Evolutionary conservation across 2,329 filamentous ascomycete species (phyloP).

Genomic region (Pyricularia sp.): DNA sequence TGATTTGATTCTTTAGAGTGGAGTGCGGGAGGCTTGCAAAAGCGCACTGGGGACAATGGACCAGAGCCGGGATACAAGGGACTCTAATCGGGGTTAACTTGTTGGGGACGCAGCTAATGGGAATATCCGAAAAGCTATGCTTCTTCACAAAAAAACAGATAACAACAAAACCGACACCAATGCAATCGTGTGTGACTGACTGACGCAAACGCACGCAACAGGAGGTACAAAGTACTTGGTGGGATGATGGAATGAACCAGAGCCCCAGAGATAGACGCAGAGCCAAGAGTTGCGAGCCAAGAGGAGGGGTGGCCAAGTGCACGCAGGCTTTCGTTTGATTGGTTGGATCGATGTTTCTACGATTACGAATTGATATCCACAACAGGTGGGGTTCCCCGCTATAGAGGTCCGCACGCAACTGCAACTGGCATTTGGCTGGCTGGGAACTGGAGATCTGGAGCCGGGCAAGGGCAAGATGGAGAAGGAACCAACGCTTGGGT

Average conservation of each 20-base stretch:
- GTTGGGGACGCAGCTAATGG: background rate
- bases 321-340: background rate
- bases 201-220: background rate
- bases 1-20: background rate
- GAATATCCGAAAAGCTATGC: background rate
- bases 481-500: background rate
- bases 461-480: background rate
- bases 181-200: background rate
- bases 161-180: background rate
- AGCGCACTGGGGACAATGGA: background rate
- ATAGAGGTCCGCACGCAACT: background rate
- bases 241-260: background rate
- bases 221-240: background rate
- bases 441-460: background rate
- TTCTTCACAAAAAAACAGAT: background rate
- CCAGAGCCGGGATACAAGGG: background rate
- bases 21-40: background rate
- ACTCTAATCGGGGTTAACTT: background rate
- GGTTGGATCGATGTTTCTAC: background rate
- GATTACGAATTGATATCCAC: background rate
- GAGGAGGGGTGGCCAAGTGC: background rate
- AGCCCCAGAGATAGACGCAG: background rate
- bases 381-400: background rate
- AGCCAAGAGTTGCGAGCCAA: background rate
- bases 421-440: background rate